Base-by-base conservation (phyloP, 768 basidiomycete species). In the Hypholoma fasciculare region DNA sequence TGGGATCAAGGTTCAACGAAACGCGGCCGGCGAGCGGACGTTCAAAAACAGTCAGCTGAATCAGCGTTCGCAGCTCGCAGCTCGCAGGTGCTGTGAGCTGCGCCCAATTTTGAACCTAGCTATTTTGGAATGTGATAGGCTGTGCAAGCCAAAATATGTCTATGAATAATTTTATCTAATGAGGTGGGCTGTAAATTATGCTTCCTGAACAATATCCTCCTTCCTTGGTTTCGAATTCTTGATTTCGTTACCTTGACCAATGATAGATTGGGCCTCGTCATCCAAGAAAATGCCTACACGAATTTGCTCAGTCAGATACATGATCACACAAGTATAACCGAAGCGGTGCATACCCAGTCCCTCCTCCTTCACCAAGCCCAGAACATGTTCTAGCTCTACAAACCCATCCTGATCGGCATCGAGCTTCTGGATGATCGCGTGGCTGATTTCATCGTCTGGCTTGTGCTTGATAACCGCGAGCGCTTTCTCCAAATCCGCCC, bases 361-460 rank as follows among this genome's bases (percentile, higher is more conserved):
- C 63, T 94, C 92, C 74, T 97, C 92, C 65, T 86, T 83, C 20
- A 96, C 90, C 61, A 96, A 75, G 12, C 90, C 92, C 57, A 96
- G 73, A 37, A 99, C 95, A 68, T 99, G 96, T 72, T 96, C 93
- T 47, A 98, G 81, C 69, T 96, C 93, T 23, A 98, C 95, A 68
- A 87, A 96, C 0, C 96, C 96, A 69, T 98, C 96, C 73, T 92
- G 87, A 74, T 98, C 96, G 9, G 93, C 90, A 70, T 99, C 97
- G 66, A 98, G 76, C 73, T 98, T 98, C 69, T 93, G 87, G 53
- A 96, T 86, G 51, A 99, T 87, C 19, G 85, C 87, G 59, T 89
- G 86, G 20, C 93, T 92, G 14, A 93, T 88, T 60, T 94, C 90
- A 54, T 96, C 92, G 56, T 93, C 89, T 4, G 96, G 96, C 67